These are phyloP conservation scores for Coemansia sp. DNA, from an alignment of 192 early-diverging fungal species.

Conservation along the genomic window DNA sequence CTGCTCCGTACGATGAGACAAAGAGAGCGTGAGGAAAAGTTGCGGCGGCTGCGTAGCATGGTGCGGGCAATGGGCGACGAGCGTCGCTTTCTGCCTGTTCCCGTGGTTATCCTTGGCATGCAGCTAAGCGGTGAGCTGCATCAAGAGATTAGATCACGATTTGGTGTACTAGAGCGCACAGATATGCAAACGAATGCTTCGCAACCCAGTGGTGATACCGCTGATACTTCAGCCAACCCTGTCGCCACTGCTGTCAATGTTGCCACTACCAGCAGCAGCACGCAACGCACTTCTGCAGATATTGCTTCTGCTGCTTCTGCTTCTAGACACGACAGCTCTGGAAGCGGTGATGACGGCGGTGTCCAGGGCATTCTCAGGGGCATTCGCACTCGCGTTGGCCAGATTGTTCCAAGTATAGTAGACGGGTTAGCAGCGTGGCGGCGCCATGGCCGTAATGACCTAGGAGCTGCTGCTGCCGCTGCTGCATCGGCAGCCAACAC, in stretches of 20 bases:
- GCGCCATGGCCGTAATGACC: constrained; percentile 1
- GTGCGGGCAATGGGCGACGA: constrained; percentile 45
- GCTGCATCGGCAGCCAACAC: neutral
- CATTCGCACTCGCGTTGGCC: constrained; percentile 1
- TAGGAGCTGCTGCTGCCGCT: neutral
- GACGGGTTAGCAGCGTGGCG: neutral
- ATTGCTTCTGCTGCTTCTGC: constrained; percentile 1
- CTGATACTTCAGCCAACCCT: neutral
- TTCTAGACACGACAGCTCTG: neutral
- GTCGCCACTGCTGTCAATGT: neutral
- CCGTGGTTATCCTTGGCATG: constrained; percentile 38
- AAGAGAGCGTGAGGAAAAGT: constrained; percentile 30
- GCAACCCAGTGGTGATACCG: neutral
- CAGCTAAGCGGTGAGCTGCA: constrained; percentile 33
- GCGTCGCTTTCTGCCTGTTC: constrained; percentile 26
- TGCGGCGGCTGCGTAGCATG: constrained; percentile 36
- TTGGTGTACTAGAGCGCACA: neutral
- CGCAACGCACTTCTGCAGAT: neutral
- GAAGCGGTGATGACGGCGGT: neutral
- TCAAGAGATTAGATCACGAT: neutral
- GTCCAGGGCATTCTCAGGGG: constrained; percentile 1
- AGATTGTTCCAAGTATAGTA: constrained; percentile 1
- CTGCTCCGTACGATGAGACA: constrained; percentile 11
- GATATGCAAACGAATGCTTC: neutral
- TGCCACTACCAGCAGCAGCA: neutral